A percentile compares a stretch with the other conserved stretches of the same genome.
phyloP scores from a whole-genome alignment of 441 rosid genomes.

The Corymbia calophylla region DNA sequence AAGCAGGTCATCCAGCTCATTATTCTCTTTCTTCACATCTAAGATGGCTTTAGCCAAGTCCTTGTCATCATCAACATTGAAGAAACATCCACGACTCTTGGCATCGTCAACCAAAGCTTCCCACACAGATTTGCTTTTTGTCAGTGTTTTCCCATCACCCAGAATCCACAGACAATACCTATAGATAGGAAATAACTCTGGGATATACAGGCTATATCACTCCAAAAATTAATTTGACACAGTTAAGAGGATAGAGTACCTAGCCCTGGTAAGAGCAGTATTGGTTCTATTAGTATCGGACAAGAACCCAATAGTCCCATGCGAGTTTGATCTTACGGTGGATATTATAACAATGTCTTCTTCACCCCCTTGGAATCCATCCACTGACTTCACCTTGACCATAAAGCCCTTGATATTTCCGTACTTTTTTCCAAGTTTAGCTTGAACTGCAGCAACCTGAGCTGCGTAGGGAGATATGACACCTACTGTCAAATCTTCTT shows the following conservation, averaged over 20 bases:
- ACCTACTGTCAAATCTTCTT: constrained; percentile 15
- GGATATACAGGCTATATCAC: not conserved
- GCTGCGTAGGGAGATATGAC: constrained; percentile 39
- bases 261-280: constrained; percentile 35
- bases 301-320: constrained; percentile 24
- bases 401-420: constrained; percentile 12
- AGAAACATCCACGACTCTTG: constrained; percentile 36
- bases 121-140: constrained; percentile 26
- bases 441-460: constrained; percentile 29
- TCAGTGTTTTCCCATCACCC: constrained; percentile 26
- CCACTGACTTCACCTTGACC: constrained; percentile 29
- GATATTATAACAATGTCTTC: constrained; percentile 38
- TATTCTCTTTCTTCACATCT: constrained; percentile 23
- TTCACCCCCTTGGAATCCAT: constrained; percentile 54
- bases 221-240: not conserved
- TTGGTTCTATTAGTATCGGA: constrained; percentile 27
- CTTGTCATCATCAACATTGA: constrained; percentile 27
- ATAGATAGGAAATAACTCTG: not conserved
- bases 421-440: constrained; percentile 13
- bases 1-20: constrained; percentile 29
- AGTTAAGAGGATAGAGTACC: constrained; percentile 12
- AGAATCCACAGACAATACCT: constrained; percentile 44
- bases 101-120: constrained; percentile 25
- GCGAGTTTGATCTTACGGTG: constrained; percentile 31
- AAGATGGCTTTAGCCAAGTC: constrained; percentile 24